Evolutionary conservation across 2,329 filamentous ascomycete genomes (phyloP).

Genomic region (Clonostachys byssicola): DNA sequence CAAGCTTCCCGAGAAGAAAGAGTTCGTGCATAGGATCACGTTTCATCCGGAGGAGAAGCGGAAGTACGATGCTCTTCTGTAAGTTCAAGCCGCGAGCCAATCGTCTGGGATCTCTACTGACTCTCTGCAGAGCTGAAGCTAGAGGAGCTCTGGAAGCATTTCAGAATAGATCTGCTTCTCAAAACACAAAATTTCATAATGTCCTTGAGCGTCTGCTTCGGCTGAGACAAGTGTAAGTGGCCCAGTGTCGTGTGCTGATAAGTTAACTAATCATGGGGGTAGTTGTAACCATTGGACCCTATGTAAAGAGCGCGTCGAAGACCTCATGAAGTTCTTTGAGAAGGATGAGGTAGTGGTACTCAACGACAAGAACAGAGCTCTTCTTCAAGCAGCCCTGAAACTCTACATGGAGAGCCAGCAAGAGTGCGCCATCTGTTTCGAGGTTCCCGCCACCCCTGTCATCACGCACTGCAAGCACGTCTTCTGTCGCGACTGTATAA

Average conservation of each 20-base stretch:
- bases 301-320: conserved; percentile 68
- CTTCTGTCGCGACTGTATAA: conserved; percentile 73
- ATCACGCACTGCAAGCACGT: conserved; percentile 84
- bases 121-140: conserved; percentile 57
- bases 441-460: conserved; percentile 65
- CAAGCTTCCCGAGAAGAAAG: conserved; percentile 70
- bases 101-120: conserved; percentile 9
- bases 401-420: conserved; percentile 77
- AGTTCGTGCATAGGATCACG: conserved; percentile 71
- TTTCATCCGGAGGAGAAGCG: conserved; percentile 71
- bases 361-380: conserved; percentile 65
- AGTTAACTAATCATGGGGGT: conserved; percentile 6
- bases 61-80: conserved; percentile 73
- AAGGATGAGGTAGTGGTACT: conserved; percentile 63
- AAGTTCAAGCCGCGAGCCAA: conserved; percentile 20
- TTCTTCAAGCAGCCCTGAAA: conserved; percentile 72
- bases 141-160: conserved; percentile 64
- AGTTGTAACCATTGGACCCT: conserved; percentile 85
- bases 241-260: background rate
- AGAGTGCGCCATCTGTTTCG: conserved; percentile 79
- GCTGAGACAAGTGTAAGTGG: conserved; percentile 64
- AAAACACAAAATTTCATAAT: conserved; percentile 61
- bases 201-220: conserved; percentile 79
- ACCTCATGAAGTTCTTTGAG: conserved; percentile 67
- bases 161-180: conserved; percentile 36